Conservation (phyloP, 2,329 filamentous ascomycete genomes). For the Trichoderma brevicompactum region DNA sequence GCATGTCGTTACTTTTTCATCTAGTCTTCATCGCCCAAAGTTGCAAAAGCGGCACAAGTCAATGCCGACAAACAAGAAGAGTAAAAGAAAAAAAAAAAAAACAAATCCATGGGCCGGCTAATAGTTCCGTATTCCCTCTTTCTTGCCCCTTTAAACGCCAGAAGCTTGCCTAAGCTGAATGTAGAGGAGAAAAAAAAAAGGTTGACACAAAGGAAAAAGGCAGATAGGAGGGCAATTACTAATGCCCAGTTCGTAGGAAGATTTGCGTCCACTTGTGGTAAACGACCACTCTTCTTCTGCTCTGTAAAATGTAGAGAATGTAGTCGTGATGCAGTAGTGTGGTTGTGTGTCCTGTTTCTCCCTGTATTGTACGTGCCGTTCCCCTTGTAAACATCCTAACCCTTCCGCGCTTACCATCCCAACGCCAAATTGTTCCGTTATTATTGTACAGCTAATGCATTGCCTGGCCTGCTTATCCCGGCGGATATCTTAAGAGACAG, state of each 20-base stretch:
- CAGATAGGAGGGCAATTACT: not conserved
- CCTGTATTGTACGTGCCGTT: not conserved
- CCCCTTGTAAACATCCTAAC: not conserved
- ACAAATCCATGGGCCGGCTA: constrained; percentile 16
- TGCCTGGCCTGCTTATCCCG: constrained; percentile 28
- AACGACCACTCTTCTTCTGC: not conserved
- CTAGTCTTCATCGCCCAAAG: constrained; percentile 20
- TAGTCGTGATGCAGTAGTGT: not conserved
- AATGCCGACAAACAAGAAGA: constrained; percentile 5
- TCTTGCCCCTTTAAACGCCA: constrained; percentile 16
- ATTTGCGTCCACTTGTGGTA: not conserved
- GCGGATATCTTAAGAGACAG: constrained; percentile 16
- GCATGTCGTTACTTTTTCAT: constrained; percentile 26
- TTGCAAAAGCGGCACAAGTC: constrained; percentile 13
- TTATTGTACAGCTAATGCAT: constrained; percentile 26
- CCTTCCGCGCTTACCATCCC: constrained; percentile 15
- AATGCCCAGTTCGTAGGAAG: not conserved
- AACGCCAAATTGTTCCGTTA: constrained; percentile 26
- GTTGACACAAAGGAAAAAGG: constrained; percentile 2
- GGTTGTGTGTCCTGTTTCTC: constrained; percentile 20
- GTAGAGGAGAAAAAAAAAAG: not conserved
- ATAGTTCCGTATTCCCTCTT: constrained; percentile 15
- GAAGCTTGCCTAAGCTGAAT: constrained; percentile 8
- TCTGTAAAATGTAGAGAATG: not conserved
- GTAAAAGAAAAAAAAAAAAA: not conserved